Evolutionary conservation across 306 rosid genomes (phyloP), one percentile per base, ranked within the genome.

Genomic region (Argentina anserina): DNA sequence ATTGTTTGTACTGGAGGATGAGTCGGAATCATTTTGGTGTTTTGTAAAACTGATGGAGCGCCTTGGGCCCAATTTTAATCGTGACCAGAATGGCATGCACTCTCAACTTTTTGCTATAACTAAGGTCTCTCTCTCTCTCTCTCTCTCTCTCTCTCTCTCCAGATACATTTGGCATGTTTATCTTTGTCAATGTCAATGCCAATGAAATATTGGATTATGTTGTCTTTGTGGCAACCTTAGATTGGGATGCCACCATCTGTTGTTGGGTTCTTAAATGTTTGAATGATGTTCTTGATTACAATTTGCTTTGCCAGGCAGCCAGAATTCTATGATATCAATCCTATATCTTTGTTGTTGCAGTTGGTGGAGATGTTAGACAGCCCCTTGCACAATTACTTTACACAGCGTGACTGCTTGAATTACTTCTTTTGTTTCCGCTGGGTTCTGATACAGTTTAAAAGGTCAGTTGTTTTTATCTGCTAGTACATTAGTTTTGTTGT

Each of bases 61-160:
- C 45, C 92, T 95, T 26, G 99, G 99, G 76, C 97, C 99, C 67
- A 95, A 95, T 85, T 95, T 95, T 77, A 95, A 95, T 75, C 99
- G 97, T 46, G 97, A 95, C 81, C 99, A 95, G 81, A 95, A 86
- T 56, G 99, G 99, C 85, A 95, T 95, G 99, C 99, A 95, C 80
- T 89, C 97, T 72, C 99, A 95, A 82, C 97, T 95, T 52, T 95
- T 95, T 88, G 93, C 99, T n/a, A 78, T 95, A 81, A 90, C 93
- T 12, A 95, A 95, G 99, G 99, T 95, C 62, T 58, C 31, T 67
- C 72, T 76, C 77, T 65, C 73, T 74, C 63, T 75, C 56, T 46
- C 79, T 47, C 81, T 72, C 49, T 45, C 67, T 40, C 17, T 56
- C n/a, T n/a, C n/a, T n/a, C n/a, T n/a, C n/a, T n/a, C n/a, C n/a